phyloP scores from a whole-genome alignment of 2,329 filamentous ascomycete species.

The Botrytis deweyae region DNA sequence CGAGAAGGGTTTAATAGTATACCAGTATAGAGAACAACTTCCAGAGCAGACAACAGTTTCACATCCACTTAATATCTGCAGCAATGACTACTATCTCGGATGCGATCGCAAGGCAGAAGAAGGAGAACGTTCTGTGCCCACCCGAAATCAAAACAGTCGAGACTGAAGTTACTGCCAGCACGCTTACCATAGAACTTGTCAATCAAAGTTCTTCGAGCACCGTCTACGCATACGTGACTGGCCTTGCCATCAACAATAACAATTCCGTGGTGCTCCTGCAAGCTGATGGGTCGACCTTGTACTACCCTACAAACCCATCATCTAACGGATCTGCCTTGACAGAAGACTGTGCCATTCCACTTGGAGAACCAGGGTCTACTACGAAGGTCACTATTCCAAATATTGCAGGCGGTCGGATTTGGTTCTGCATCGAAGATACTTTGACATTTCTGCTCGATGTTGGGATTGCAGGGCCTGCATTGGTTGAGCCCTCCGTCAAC shows the following conservation, averaged over 20 bases:
- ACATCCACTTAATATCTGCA: conserved; percentile 8
- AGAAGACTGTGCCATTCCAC: conserved; percentile 60
- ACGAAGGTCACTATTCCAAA: conserved; percentile 65
- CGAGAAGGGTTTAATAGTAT: neutral
- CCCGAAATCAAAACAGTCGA: conserved; percentile 20
- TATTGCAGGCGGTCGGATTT: conserved; percentile 69
- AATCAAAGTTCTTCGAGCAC: conserved; percentile 64
- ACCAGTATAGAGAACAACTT: neutral
- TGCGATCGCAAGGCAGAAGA: conserved; percentile 25
- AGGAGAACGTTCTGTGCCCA: conserved; percentile 23
- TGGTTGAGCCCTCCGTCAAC: conserved; percentile 73
- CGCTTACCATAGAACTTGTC: conserved; percentile 60
- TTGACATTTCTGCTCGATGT: conserved; percentile 70
- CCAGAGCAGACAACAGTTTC: neutral
- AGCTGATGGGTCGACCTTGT: conserved; percentile 64
- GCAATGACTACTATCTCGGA: conserved; percentile 29
- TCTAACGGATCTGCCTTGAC: conserved; percentile 50
- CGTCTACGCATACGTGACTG: conserved; percentile 71
- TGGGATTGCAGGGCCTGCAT: conserved; percentile 60
- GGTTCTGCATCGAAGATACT: conserved; percentile 61
- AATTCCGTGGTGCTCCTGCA: conserved; percentile 61
- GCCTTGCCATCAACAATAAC: conserved; percentile 58
- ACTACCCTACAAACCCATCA: conserved; percentile 61
- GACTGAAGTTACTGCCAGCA: conserved; percentile 11
- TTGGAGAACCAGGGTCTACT: conserved; percentile 62